These are phyloP conservation scores for Primulina huaijiensis DNA, from an alignment of 257 asterid genomes.

Conservation along the genomic window DNA sequence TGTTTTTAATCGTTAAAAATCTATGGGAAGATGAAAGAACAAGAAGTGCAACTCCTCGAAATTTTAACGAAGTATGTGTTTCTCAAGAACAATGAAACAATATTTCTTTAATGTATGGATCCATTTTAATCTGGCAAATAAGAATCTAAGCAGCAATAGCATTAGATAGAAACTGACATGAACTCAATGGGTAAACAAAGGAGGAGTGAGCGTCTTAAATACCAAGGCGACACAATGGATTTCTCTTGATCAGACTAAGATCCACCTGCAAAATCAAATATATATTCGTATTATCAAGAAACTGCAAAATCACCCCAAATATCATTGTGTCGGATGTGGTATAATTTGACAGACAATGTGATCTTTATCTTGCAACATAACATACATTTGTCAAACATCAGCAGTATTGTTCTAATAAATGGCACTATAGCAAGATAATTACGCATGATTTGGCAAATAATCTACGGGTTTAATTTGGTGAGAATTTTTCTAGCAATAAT, in stretches of 20 bases:
- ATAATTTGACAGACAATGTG: neutral
- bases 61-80: neutral
- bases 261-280: slow-evolving; percentile 64
- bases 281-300: neutral
- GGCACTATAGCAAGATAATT: neutral
- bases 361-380: neutral
- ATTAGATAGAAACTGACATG: neutral
- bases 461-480: neutral
- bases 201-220: slow-evolving; percentile 20
- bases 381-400: neutral
- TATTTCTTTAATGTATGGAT: neutral
- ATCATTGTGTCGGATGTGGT: neutral
- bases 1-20: too few species aligned
- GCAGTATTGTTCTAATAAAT: too few species aligned
- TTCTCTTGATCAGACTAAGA: slow-evolving; percentile 73
- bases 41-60: neutral
- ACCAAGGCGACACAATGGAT: slow-evolving; percentile 79
- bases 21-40: too few species aligned
- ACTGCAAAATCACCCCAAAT: neutral
- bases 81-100: neutral
- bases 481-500: neutral
- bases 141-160: neutral
- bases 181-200: neutral
- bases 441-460: neutral
- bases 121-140: neutral